phyloP scores from a whole-genome alignment of 176 grass and related monocot genomes.

The Cenchrus purpureus region DNA sequence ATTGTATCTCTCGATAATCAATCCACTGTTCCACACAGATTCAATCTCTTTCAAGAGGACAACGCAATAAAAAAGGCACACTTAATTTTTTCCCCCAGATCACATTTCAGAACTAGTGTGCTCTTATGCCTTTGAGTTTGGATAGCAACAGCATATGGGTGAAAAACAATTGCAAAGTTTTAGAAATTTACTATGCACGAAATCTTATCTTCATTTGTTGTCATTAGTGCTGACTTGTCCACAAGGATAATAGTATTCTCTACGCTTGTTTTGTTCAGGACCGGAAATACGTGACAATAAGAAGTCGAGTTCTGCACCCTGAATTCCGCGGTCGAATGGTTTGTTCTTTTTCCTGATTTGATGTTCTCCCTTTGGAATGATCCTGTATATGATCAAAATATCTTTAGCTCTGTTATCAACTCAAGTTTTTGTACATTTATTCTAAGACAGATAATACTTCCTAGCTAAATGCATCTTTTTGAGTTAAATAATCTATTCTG shows the following conservation, averaged over 20 bases:
- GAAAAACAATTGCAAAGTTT: slow-evolving; percentile 10
- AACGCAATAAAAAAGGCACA: neutral
- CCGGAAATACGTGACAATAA: slow-evolving; percentile 75
- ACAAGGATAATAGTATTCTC: slow-evolving; percentile 44
- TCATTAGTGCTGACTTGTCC: neutral
- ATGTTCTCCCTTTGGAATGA: slow-evolving; percentile 1
- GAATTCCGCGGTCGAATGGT: slow-evolving; percentile 99
- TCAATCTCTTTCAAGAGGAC: neutral
- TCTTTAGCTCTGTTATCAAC: too few relatives aligned
- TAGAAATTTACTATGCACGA: neutral
- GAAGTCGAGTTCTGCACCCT: slow-evolving; percentile 73
- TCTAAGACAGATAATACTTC: too few relatives aligned
- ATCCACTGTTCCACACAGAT: too few relatives aligned
- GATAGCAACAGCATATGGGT: neutral
- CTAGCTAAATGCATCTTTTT: too few relatives aligned
- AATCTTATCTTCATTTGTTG: slow-evolving; percentile 17
- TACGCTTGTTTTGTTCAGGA: slow-evolving; percentile 68
- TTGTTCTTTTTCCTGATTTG: slow-evolving; percentile 40
- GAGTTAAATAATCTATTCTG: too few relatives aligned
- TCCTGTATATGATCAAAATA: neutral
- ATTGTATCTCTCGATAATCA: too few relatives aligned
- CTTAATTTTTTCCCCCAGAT: neutral
- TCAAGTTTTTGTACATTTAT: too few relatives aligned
- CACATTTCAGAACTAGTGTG: neutral
- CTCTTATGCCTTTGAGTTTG: neutral